These are phyloP conservation scores for Clitoria ternatea DNA, from an alignment of 306 rosid genomes.

Conservation along the genomic window DNA sequence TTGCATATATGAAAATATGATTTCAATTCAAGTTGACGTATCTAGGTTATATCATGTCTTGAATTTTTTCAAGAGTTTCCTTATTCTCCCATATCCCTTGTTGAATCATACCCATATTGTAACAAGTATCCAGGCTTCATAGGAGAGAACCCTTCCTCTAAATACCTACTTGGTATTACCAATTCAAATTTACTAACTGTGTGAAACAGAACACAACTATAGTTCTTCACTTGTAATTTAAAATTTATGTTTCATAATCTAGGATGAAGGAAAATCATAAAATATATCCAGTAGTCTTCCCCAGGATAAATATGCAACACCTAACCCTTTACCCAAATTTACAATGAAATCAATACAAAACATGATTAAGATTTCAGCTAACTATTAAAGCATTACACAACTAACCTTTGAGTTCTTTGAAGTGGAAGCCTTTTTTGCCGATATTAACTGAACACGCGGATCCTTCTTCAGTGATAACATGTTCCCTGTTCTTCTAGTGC, in stretches of 20 bases:
- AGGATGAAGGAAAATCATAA: not conserved
- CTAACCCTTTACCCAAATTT: not conserved
- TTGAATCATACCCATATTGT: not conserved
- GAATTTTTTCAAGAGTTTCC: not conserved
- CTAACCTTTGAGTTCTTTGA: conserved; percentile 59
- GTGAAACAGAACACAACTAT: not conserved
- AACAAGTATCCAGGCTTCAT: not conserved
- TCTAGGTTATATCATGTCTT: not conserved
- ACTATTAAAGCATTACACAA: conserved; percentile 4
- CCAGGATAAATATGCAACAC: not conserved
- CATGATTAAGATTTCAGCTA: not conserved
- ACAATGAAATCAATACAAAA: conserved; percentile 9
- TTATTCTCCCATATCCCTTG: not conserved
- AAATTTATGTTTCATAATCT: not conserved
- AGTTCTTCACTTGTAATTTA: not conserved
- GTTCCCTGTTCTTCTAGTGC: conserved; percentile 58
- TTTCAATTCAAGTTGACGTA: not conserved
- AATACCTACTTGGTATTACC: not conserved
- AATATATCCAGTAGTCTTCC: not conserved
- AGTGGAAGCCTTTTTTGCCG: conserved; percentile 36
- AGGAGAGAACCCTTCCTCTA: not conserved
- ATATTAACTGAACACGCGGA: conserved; percentile 69
- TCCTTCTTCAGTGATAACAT: conserved; percentile 74
- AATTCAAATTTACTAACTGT: not conserved
- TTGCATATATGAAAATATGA: not conserved